Percentiles rank a stretch among this genome's conserved stretches.
Evolutionary conservation across 305 asterid genomes (phyloP).

Genomic region (Plantago coronopus): DNA sequence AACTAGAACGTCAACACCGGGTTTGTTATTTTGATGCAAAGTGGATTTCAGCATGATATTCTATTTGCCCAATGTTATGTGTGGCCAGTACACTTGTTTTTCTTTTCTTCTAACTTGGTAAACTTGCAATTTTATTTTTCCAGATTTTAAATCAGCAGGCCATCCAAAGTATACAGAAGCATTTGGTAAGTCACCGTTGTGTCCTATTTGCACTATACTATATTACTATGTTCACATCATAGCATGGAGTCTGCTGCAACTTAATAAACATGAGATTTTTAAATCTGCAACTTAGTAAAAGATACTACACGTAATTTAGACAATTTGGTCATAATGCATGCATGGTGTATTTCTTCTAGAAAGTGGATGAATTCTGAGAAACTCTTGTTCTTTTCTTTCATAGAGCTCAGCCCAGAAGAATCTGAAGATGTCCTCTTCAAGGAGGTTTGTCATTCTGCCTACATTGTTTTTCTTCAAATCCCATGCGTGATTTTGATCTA

Average conservation of each 20-base stretch:
- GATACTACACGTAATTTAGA: neutral
- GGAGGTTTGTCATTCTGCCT: slow-evolving; percentile 46
- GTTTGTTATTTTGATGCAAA: slow-evolving; percentile 31
- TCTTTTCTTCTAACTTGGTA: slow-evolving; percentile 10
- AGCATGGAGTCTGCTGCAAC: neutral
- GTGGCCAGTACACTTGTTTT: neutral
- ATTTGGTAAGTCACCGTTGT: slow-evolving; percentile 60
- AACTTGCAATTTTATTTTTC: slow-evolving; percentile 26
- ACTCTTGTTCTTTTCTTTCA: slow-evolving; percentile 19
- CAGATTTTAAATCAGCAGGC: slow-evolving; percentile 86
- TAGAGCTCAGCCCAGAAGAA: slow-evolving; percentile 86
- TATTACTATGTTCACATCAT: too few species aligned
- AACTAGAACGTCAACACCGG: slow-evolving; percentile 65
- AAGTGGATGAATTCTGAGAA: neutral
- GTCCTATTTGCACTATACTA: slow-evolving; percentile 17
- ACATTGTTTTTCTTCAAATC: slow-evolving; percentile 18
- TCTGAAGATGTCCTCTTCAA: slow-evolving; percentile 87
- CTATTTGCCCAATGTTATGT: slow-evolving; percentile 9
- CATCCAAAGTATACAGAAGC: slow-evolving; percentile 92
- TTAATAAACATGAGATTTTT: too few species aligned
- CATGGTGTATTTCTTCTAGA: neutral
- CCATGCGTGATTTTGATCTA: neutral
- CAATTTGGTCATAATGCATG: neutral
- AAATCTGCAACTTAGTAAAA: neutral
- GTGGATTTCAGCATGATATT: slow-evolving; percentile 3